Conservation (phyloP, 2,329 filamentous ascomycete genomes). For the Phyllosticta paracitricarpa region DNA sequence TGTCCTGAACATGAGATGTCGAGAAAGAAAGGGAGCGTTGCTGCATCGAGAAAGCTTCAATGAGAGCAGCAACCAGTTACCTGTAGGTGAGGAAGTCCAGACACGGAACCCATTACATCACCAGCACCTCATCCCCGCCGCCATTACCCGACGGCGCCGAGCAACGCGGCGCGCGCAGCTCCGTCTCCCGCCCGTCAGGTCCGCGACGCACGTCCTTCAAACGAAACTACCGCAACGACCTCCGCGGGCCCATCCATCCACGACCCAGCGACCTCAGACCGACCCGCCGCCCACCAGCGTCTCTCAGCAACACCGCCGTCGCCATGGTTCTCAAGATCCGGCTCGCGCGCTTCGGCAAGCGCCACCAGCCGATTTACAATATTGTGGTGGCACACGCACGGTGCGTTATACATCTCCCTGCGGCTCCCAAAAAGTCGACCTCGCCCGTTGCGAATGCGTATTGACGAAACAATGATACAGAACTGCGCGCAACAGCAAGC, state of each 20-base stretch:
- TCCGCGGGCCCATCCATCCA: not conserved
- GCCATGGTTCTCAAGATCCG: slow-evolving; percentile 90
- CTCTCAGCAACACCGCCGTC: not conserved
- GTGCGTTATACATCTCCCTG: slow-evolving; percentile 41
- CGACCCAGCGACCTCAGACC: not conserved
- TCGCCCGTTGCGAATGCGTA: not conserved
- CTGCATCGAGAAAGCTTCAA: not conserved
- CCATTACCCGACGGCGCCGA: not conserved
- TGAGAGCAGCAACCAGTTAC: no score
- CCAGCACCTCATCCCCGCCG: not conserved
- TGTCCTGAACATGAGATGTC: not conserved
- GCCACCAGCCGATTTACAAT: slow-evolving; percentile 89
- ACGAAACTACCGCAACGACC: not conserved
- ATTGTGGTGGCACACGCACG: slow-evolving; percentile 90
- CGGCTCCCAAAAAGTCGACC: not conserved
- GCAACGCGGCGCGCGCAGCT: not conserved
- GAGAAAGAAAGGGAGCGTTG: not conserved
- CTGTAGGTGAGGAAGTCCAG: not conserved
- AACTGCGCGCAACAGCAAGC: slow-evolving; percentile 75
- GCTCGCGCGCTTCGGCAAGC: slow-evolving; percentile 84
- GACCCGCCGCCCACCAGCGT: not conserved
- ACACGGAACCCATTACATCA: not conserved
- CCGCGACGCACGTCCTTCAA: not conserved
- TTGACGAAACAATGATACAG: slow-evolving; percentile 33
- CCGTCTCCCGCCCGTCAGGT: not conserved